phyloP scores from a whole-genome alignment of 1,139 yeast genomes.

The Saccharomyces pastorianus region DNA sequence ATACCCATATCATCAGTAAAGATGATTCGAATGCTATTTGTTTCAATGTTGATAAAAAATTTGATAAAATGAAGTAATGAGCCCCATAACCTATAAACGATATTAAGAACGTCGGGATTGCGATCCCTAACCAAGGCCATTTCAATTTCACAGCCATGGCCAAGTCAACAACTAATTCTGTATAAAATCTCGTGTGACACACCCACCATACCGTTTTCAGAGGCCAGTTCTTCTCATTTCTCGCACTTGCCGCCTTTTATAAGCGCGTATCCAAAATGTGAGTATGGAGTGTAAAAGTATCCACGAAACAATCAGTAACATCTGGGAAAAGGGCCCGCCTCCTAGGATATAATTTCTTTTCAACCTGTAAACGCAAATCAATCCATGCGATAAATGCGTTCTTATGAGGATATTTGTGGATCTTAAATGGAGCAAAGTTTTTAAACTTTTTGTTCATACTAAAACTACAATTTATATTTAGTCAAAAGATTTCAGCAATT shows the following conservation, averaged over 20 bases:
- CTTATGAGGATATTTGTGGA: too few species aligned
- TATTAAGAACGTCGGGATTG: slow-evolving; percentile 63
- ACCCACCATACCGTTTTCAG: background rate
- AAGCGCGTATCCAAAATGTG: background rate
- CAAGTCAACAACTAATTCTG: background rate
- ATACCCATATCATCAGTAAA: slow-evolving; percentile 59
- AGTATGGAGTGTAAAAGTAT: too few species aligned
- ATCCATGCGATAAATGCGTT: too few species aligned
- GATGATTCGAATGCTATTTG: slow-evolving; percentile 46
- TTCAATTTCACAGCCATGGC: slow-evolving; percentile 36
- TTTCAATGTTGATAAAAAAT: slow-evolving; percentile 35
- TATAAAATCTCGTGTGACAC: background rate
- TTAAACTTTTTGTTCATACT: too few species aligned
- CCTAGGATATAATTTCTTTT: too few species aligned
- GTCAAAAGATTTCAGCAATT: background rate
- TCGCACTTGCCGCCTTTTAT: background rate
- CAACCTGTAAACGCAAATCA: too few species aligned
- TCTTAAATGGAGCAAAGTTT: too few species aligned
- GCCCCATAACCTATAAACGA: slow-evolving; percentile 55
- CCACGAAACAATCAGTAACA: too few species aligned
- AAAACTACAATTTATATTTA: background rate
- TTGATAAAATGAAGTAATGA: slow-evolving; percentile 48
- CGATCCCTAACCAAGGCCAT: slow-evolving; percentile 56
- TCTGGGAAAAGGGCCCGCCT: too few species aligned
- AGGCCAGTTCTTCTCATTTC: background rate